Conservation (phyloP, 2,329 filamentous ascomycete species). For the Penicillium sp. region DNA sequence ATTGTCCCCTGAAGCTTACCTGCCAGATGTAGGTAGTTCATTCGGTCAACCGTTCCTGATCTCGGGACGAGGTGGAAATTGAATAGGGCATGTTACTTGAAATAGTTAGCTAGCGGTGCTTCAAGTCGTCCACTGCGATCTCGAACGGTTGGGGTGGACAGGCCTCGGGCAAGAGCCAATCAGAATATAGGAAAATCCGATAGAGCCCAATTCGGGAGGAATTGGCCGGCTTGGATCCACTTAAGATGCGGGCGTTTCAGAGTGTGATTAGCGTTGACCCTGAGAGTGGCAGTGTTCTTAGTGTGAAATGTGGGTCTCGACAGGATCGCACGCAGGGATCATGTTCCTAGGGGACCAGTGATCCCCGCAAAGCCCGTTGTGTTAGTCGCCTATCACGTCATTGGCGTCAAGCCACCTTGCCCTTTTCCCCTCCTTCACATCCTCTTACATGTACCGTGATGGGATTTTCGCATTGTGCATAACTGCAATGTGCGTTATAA, state of each 20-base stretch:
- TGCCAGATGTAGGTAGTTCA: neutral
- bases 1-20: neutral
- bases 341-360: constrained; percentile 5
- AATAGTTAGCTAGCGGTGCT: neutral
- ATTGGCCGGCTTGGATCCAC: constrained; percentile 10
- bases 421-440: neutral
- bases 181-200: neutral
- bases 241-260: constrained; percentile 31
- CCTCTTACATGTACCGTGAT: neutral
- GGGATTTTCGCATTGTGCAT: neutral
- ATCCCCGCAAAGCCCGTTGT: neutral
- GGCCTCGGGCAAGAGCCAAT: neutral
- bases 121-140: constrained; percentile 2
- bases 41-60: neutral
- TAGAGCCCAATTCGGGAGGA: constrained; percentile 5
- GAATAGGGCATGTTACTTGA: neutral
- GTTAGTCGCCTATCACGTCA: constrained; percentile 15
- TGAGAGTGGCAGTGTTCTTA: constrained; percentile 32
- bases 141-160: constrained; percentile 15
- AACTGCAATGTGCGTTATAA: neutral
- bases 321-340: constrained; percentile 37
- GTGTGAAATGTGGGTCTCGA: constrained; percentile 20
- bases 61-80: neutral
- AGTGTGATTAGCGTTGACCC: constrained; percentile 30
- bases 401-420: constrained; percentile 1